Base-by-base conservation (phyloP, 495 filamentous ascomycete species). In the Durotheca rogersii region DNA sequence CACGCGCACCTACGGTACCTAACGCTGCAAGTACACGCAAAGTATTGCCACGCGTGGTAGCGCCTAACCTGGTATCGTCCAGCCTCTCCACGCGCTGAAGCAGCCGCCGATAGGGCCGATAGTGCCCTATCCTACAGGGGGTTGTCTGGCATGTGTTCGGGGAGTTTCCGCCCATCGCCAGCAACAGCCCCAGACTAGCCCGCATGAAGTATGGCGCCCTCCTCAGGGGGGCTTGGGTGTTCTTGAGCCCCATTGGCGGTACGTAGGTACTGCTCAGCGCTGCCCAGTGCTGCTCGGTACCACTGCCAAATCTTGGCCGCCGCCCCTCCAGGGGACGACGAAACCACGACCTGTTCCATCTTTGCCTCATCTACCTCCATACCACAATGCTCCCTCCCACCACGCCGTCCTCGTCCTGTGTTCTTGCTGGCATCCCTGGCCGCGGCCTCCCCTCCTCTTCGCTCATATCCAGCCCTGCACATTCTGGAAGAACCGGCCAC, bases 291-390 rank as follows among this genome's bases (percentile, higher is more conserved):
- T n/a, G n/a, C n/a, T n/a, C n/a, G n/a, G n/a, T n/a, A n/a, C n/a
- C n/a, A n/a, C n/a, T n/a, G n/a, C n/a, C n/a, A n/a, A n/a, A n/a
- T n/a, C n/a, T n/a, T n/a, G n/a, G n/a, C n/a, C n/a, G n/a, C n/a
- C n/a, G n/a, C n/a, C n/a, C n/a, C n/a, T n/a, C n/a, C n/a, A n/a
- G 56, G 52, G 56, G 47, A 47, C 45, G 55, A 38, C 65, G 65
- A 68, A 68, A 68, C 66, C 50, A 47, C 47, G 53, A 47, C 58
- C 21, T 51, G 63, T 68, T 65, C 55, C 66, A 68, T 56, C 58
- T 60, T 42, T 67, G 66, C 66, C 62, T 68, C 66, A 68, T 61
- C 64, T 55, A 25, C 56, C 48, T 54, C 43, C 25, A 29, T 47
- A 30, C 23, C 37, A 53, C 51, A 61, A 68, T 67, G 61, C 61